These are phyloP conservation scores for Cinchona pubescens DNA, from an alignment of 257 asterid species.

Conservation along the genomic window DNA sequence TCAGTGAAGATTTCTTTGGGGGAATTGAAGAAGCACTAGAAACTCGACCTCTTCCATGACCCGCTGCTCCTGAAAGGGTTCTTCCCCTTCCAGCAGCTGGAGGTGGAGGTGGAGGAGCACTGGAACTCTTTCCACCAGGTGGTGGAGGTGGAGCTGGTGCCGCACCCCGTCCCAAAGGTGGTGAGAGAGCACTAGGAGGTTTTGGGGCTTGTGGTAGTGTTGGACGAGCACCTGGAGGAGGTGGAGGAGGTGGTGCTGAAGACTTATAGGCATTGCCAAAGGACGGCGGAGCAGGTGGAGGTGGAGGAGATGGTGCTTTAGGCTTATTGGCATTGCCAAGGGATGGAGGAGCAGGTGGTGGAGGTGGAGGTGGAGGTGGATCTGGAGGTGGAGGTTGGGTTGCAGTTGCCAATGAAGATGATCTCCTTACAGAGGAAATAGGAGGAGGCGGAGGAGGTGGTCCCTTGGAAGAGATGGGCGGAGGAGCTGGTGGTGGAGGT, in stretches of 20 bases:
- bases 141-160: conserved; percentile 62
- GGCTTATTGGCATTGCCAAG: neutral
- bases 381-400: conserved; percentile 27
- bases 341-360: conserved; percentile 38
- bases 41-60: conserved; percentile 56
- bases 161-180: conserved; percentile 43
- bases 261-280: conserved; percentile 19
- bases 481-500: conserved; percentile 25
- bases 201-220: conserved; percentile 43
- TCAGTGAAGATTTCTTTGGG: conserved; percentile 74
- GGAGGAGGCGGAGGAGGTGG: conserved; percentile 24
- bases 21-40: conserved; percentile 65
- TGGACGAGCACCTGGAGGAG: conserved; percentile 44
- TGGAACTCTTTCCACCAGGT: conserved; percentile 33
- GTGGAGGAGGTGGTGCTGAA: conserved; percentile 40
- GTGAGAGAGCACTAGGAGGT: conserved; percentile 49
- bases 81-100: conserved; percentile 67
- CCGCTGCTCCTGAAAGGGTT: conserved; percentile 41
- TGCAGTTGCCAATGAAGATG: conserved; percentile 18
- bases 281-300: conserved; percentile 30
- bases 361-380: conserved; percentile 33
- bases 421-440: neutral
- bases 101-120: conserved; percentile 42
- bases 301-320: conserved; percentile 18
- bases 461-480: neutral